Evolutionary conservation across 768 basidiomycete genomes (phyloP).

Genomic region (Asterophora lycoperdoides): DNA sequence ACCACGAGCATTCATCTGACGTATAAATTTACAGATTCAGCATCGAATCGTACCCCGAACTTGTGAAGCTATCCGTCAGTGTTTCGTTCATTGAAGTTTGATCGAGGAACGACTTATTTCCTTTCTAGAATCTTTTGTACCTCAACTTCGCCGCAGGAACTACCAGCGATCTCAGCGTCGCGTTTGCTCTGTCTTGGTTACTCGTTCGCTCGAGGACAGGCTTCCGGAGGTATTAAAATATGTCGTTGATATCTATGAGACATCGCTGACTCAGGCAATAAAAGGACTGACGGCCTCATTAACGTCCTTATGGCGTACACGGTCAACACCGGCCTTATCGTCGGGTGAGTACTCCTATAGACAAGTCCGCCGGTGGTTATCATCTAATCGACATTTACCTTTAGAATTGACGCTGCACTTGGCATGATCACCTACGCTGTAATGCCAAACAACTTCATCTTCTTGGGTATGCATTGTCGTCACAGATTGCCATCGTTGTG

Average conservation of each 20-base stretch:
- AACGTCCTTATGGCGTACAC: conserved; percentile 45
- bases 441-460: conserved; percentile 55
- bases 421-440: conserved; percentile 43
- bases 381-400: background rate
- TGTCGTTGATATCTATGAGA: background rate
- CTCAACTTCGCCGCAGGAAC: conserved; percentile 47
- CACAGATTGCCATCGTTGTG: background rate
- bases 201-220: conserved; percentile 49
- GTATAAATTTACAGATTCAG: conserved; percentile 31
- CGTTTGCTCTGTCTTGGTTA: conserved; percentile 45
- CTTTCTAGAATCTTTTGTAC: conserved; percentile 43
- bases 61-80: conserved; percentile 37
- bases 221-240: conserved; percentile 35
- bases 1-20: too few species aligned
- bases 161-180: conserved; percentile 48
- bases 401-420: conserved; percentile 41
- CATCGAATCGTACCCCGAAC: conserved; percentile 31
- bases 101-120: conserved; percentile 1
- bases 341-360: conserved; percentile 31
- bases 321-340: conserved; percentile 50
- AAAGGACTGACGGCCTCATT: conserved; percentile 49
- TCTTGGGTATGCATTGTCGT: conserved; percentile 33
- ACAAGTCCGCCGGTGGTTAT: background rate
- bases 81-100: background rate
- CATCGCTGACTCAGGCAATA: background rate